phyloP scores from a whole-genome alignment of 2,329 filamentous ascomycete genomes.

The Alternaria ventricosa region DNA sequence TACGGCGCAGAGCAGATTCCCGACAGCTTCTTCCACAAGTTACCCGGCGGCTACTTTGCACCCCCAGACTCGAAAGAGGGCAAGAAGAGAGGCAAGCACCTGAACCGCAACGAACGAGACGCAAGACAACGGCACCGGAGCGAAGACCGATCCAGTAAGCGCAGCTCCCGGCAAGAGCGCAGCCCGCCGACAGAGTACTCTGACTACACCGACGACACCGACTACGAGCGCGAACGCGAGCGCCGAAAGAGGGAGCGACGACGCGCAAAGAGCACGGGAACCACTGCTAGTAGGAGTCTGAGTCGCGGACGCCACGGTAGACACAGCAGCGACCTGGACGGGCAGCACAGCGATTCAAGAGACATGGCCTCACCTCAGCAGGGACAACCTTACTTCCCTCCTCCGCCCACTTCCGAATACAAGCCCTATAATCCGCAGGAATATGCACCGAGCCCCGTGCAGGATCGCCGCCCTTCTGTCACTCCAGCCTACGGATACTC shows the following conservation, averaged over 20 bases:
- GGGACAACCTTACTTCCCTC: slow-evolving; percentile 40
- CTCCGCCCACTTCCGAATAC: slow-evolving; percentile 42
- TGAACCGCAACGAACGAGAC: slow-evolving; percentile 20
- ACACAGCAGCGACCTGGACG: slow-evolving; percentile 34
- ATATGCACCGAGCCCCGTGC: slow-evolving; percentile 31
- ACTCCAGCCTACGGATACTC: slow-evolving; percentile 38
- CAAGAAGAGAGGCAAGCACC: slow-evolving; percentile 24
- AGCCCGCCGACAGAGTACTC: slow-evolving; percentile 37
- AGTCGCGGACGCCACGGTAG: slow-evolving; percentile 38
- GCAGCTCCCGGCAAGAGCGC: slow-evolving; percentile 35
- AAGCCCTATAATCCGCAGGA: slow-evolving; percentile 47
- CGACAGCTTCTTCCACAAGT: slow-evolving; percentile 47
- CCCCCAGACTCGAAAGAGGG: slow-evolving; percentile 37
- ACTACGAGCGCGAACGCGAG: slow-evolving; percentile 37
- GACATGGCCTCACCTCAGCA: slow-evolving; percentile 39
- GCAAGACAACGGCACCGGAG: slow-evolving; percentile 21
- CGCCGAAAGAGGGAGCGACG: slow-evolving; percentile 29
- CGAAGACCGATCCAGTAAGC: slow-evolving; percentile 21
- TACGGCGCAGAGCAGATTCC: slow-evolving; percentile 49
- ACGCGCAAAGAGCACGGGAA: slow-evolving; percentile 37
- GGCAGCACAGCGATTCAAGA: slow-evolving; percentile 26
- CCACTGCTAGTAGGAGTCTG: slow-evolving; percentile 29
- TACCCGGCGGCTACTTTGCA: slow-evolving; percentile 48
- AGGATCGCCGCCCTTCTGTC: slow-evolving; percentile 32
- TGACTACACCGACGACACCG: slow-evolving; percentile 39